Evolutionary conservation across 768 basidiomycete genomes (phyloP).

Genomic region (Mycena maculata): DNA sequence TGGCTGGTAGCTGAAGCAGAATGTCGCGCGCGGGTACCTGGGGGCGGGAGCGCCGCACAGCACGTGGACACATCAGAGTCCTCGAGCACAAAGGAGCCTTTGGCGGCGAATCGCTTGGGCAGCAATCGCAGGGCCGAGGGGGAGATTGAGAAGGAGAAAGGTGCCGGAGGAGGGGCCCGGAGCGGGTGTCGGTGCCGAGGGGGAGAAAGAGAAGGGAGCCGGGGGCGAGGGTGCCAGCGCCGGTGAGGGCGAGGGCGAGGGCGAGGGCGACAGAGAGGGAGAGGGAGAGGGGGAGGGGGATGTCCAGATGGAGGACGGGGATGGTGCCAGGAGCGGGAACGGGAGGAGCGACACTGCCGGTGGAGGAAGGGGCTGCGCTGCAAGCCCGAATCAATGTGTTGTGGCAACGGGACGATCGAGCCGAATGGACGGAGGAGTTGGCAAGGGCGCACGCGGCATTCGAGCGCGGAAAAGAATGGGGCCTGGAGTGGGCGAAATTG

Average conservation of each 20-base stretch:
- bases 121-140: neutral
- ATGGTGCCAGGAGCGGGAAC: neutral
- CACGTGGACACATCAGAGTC: too few relatives aligned
- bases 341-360: too few relatives aligned
- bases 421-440: neutral
- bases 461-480: neutral
- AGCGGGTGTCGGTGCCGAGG: neutral
- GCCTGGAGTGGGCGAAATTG: neutral
- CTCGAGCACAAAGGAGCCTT: neutral
- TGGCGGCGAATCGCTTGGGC: neutral
- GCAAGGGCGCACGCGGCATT: neutral
- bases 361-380: neutral
- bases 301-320: neutral
- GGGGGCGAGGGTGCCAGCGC: too few relatives aligned
- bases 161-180: neutral
- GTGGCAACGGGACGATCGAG: constrained; percentile 1
- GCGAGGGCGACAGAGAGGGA: too few relatives aligned
- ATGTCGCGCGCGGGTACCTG: neutral
- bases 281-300: too few relatives aligned
- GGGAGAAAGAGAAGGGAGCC: neutral
- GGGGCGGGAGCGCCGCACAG: too few relatives aligned
- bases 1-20: constrained; percentile 3
- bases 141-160: neutral
- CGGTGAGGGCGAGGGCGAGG: too few relatives aligned
- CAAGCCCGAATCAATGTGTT: neutral